Conservation (phyloP, 257 asterid species). For the Solanum sejunctum region DNA sequence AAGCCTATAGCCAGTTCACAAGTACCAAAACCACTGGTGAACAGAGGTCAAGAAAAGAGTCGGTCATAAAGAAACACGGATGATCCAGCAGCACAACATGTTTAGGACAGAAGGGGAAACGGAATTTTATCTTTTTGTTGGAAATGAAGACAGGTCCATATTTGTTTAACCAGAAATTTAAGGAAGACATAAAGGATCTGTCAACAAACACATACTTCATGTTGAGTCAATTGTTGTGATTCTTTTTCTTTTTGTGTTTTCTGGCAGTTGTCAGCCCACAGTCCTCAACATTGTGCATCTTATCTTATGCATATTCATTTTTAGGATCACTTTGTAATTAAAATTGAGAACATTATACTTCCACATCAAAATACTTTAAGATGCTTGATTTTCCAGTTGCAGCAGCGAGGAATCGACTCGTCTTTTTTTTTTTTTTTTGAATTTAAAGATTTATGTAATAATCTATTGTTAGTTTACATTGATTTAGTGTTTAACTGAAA, state of each 20-base stretch:
- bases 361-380: background rate
- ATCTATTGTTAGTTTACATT: background rate
- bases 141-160: conserved; percentile 2
- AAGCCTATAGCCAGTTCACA: conserved; percentile 55
- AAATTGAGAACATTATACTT: background rate
- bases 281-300: conserved; percentile 34
- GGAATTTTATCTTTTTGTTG: background rate
- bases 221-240: conserved; percentile 17
- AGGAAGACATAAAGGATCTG: conserved; percentile 9
- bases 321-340: conserved; percentile 22
- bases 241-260: background rate
- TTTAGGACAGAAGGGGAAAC: conserved; percentile 16
- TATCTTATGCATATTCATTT: conserved; percentile 26
- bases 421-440: background rate
- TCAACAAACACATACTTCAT: conserved; percentile 7
- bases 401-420: background rate
- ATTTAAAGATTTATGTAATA: background rate
- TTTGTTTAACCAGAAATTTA: background rate
- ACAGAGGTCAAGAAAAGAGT: conserved; percentile 35
- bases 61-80: conserved; percentile 23
- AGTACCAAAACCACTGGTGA: conserved; percentile 14
- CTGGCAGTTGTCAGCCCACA: conserved; percentile 27
- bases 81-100: conserved; percentile 6
- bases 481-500: background rate
- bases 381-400: background rate